Conservation (phyloP, 2,329 filamentous ascomycete species). For the Phaeosphaeria sp. region DNA sequence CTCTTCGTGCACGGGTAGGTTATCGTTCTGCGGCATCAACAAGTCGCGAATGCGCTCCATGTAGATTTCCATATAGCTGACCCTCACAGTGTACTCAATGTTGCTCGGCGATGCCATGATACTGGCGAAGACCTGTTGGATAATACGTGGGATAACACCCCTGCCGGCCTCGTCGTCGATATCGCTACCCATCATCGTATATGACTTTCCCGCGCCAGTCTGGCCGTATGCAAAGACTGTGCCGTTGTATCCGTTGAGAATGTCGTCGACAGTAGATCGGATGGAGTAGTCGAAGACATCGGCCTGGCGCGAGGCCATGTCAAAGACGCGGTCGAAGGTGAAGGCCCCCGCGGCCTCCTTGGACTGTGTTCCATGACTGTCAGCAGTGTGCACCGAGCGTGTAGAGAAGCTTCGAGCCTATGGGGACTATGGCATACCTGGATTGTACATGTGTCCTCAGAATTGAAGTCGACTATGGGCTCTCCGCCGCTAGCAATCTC, state of each 20-base stretch:
- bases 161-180: constrained; percentile 88
- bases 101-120: constrained; percentile 90
- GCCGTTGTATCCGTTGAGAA: constrained; percentile 98
- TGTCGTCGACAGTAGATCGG: constrained; percentile 93
- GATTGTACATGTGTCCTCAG: constrained; percentile 85
- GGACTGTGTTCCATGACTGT: constrained; percentile 62
- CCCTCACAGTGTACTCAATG: constrained; percentile 97
- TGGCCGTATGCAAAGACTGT: constrained; percentile 99
- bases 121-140: constrained; percentile 96
- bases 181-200: constrained; percentile 97
- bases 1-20: constrained; percentile 96
- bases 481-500: constrained; percentile 90
- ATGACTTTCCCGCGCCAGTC: constrained; percentile 97
- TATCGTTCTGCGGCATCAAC: constrained; percentile 90
- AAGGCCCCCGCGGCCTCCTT: constrained; percentile 80
- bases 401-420: background rate
- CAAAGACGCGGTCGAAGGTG: constrained; percentile 97
- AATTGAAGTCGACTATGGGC: constrained; percentile 87
- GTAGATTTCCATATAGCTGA: constrained; percentile 99
- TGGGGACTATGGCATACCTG: constrained; percentile 64
- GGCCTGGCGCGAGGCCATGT: constrained; percentile 85
- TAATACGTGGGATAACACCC: constrained; percentile 95
- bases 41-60: constrained; percentile 98
- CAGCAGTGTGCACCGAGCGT: constrained; percentile 8
- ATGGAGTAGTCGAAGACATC: constrained; percentile 99